Evolutionary conservation across 495 filamentous ascomycete species (phyloP).

Genomic region (Jackrogersella minutella): DNA sequence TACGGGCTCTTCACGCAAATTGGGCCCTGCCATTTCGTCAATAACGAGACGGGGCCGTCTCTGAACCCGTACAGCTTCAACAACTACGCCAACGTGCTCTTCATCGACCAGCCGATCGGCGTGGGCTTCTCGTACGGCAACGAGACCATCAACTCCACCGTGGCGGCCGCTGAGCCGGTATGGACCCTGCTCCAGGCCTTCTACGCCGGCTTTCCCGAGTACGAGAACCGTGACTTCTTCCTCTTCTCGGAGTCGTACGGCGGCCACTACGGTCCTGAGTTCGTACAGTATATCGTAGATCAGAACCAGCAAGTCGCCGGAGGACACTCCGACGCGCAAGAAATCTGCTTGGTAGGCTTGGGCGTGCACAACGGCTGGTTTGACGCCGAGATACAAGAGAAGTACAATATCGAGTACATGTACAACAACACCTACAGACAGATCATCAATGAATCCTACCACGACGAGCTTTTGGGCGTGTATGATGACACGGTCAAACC

Average conservation of each 20-base stretch:
- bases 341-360: conserved; percentile 61
- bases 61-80: conserved; percentile 69
- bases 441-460: conserved; percentile 55
- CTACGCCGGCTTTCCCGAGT: conserved; percentile 61
- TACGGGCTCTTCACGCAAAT: conserved; percentile 69
- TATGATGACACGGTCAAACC: conserved; percentile 56
- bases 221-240: conserved; percentile 62
- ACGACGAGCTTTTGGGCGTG: conserved; percentile 47
- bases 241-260: conserved; percentile 66
- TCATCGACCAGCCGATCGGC: conserved; percentile 70
- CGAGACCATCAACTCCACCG: conserved; percentile 57
- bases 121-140: conserved; percentile 69
- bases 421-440: conserved; percentile 62
- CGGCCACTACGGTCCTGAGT: conserved; percentile 63
- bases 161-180: conserved; percentile 60
- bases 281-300: conserved; percentile 58
- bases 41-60: conserved; percentile 58
- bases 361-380: conserved; percentile 68
- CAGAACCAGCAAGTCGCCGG: conserved; percentile 57
- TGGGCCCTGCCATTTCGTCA: conserved; percentile 68
- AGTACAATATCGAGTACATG: conserved; percentile 60
- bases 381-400: conserved; percentile 58
- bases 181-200: conserved; percentile 66
- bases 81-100: conserved; percentile 69
- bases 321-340: conserved; percentile 54